A percentile compares a stretch with the other conserved stretches of the same genome.
These are phyloP conservation scores for Favolaschia claudopus DNA, from an alignment of 768 basidiomycete species.

Conservation along the genomic window DNA sequence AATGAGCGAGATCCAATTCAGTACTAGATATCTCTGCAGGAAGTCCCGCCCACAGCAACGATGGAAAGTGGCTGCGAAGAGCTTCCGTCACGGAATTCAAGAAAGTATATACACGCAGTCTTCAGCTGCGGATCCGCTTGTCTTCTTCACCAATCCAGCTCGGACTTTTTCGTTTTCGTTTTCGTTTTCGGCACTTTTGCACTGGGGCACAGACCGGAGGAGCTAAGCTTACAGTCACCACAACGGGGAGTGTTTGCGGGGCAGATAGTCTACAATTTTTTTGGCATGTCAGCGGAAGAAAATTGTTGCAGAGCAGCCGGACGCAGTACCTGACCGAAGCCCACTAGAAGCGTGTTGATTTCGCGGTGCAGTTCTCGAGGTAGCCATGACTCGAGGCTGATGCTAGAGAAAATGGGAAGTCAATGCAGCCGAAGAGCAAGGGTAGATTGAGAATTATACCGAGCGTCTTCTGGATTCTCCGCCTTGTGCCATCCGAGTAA, in stretches of 20 bases:
- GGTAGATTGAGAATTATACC: slow-evolving; percentile 52
- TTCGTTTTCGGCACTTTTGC: slow-evolving; percentile 8
- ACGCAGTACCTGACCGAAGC: slow-evolving; percentile 80
- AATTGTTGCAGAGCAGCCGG: not conserved
- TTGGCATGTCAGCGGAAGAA: not conserved
- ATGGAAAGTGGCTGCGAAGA: too few relatives aligned
- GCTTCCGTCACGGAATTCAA: not conserved
- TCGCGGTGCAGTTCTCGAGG: slow-evolving; percentile 75
- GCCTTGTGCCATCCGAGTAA: slow-evolving; percentile 94
- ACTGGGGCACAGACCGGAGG: slow-evolving; percentile 70
- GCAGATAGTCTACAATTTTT: slow-evolving; percentile 62
- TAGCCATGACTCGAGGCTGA: slow-evolving; percentile 87
- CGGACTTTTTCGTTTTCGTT: slow-evolving; percentile 12
- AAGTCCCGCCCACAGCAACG: too few relatives aligned
- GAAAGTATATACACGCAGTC: not conserved
- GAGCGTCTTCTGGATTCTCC: slow-evolving; percentile 86
- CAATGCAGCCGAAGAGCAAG: not conserved
- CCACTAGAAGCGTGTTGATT: slow-evolving; percentile 83
- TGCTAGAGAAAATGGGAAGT: slow-evolving; percentile 41
- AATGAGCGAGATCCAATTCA: too few relatives aligned
- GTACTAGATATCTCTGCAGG: too few relatives aligned
- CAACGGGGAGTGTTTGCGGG: slow-evolving; percentile 72
- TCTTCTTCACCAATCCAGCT: slow-evolving; percentile 22
- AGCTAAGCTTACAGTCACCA: slow-evolving; percentile 65
- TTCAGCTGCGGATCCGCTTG: not conserved